Conservation (phyloP, 2,329 filamentous ascomycete genomes). For the Aspergillus eucalypticola region DNA sequence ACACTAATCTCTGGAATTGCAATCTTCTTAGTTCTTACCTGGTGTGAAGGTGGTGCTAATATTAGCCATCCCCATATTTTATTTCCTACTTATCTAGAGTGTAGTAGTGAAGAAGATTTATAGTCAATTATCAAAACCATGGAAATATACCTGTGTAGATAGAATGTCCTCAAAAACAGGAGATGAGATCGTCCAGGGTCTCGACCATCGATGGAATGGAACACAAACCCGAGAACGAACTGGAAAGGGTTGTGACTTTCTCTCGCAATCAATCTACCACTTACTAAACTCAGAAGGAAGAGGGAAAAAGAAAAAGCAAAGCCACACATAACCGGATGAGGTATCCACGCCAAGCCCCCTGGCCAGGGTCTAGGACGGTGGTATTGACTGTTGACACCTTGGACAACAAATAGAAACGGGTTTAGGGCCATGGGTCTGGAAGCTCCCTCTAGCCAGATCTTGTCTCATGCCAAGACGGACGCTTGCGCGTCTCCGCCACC, state of each 20-base stretch:
- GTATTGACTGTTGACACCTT: conserved; percentile 10
- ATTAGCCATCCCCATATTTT: not conserved
- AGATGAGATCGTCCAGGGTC: not conserved
- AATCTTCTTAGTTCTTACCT: not conserved
- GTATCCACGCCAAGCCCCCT: conserved; percentile 25
- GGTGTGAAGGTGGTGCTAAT: not conserved
- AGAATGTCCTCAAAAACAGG: not conserved
- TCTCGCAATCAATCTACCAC: too few relatives aligned
- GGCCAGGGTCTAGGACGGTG: conserved; percentile 18
- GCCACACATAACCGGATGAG: not conserved
- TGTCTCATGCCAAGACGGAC: conserved; percentile 37
- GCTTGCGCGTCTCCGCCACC: conserved; percentile 43
- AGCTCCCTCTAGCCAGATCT: conserved; percentile 33
- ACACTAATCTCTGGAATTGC: not conserved
- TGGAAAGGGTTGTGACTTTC: not conserved
- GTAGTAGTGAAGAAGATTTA: too few relatives aligned
- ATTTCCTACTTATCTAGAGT: too few relatives aligned
- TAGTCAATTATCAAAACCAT: too few relatives aligned
- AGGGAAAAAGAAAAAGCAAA: not conserved
- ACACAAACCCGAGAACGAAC: conserved; percentile 1
- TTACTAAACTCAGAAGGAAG: not conserved
- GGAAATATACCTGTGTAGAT: not conserved
- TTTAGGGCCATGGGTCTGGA: conserved; percentile 25
- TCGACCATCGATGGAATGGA: not conserved
- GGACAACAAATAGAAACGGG: conserved; percentile 15